These are phyloP conservation scores for Trichosanthes cucumerina DNA, from an alignment of 306 rosid genomes.

Conservation along the genomic window DNA sequence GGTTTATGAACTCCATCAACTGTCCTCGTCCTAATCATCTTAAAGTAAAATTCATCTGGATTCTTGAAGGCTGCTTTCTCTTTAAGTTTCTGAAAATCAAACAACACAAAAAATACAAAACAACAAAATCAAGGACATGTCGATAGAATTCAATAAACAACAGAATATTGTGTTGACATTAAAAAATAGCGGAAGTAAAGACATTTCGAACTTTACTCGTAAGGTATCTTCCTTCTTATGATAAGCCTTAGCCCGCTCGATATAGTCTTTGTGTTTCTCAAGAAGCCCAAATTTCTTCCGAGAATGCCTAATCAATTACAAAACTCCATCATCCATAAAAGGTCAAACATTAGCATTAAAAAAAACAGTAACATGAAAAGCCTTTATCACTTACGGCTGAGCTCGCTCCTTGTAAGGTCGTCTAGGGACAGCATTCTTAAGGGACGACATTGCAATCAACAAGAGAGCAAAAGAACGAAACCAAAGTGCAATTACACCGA, in stretches of 20 bases:
- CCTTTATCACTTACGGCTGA: conserved; percentile 51
- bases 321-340: not conserved
- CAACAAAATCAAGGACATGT: not conserved
- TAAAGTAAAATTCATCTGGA: conserved; percentile 77
- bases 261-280: conserved; percentile 88
- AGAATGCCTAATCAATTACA: conserved; percentile 29
- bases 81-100: conserved; percentile 47
- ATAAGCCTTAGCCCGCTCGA: conserved; percentile 57
- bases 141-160: not conserved
- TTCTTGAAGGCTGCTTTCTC: conserved; percentile 63
- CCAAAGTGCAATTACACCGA: not conserved
- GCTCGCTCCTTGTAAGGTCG: conserved; percentile 76
- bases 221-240: conserved; percentile 60
- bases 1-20: conserved; percentile 60
- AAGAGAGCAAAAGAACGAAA: not conserved
- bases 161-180: not conserved
- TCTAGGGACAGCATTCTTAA: conserved; percentile 53
- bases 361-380: not conserved
- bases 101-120: not conserved
- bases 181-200: not conserved
- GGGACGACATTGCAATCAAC: conserved; percentile 48
- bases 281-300: conserved; percentile 65
- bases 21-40: conserved; percentile 46
- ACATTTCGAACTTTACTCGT: conserved; percentile 25
- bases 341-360: not conserved